Evolutionary conservation across 1,284 basidiomycete species (phyloP), one percentile per base, ranked within the genome.

Genomic region (Puccinia polysora): DNA sequence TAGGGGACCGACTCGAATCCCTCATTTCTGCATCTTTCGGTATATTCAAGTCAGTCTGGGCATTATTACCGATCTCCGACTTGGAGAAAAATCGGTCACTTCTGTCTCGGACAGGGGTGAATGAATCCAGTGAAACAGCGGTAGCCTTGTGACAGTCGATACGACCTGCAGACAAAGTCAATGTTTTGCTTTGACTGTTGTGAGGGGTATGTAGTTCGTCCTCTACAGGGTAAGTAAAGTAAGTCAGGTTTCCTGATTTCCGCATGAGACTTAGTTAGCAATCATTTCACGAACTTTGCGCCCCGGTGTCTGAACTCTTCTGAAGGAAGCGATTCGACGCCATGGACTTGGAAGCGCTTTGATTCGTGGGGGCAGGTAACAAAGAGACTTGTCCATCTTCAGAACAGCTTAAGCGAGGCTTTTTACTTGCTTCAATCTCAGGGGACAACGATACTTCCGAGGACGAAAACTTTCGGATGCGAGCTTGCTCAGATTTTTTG

Each of bases 381-480:
- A 23, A 38, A 23, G 34, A 12, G 20, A 8, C 34, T 32, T 58
- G 56, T 38, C 1, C 8, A 23, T 23, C 40, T 14, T 40, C 56
- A 23, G 56, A 10, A 18, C 28, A 10, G n/a, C 28, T 40, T 23
- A 58, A 58, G 28, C 56, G 56, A 7, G 8, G 56, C 18, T 58
- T 58, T 40, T 58, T 58, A 38, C 34, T 14, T 10, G 56, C 36
- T 34, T 58, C 34, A 23, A 38, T 34, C 18, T 56, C 38, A 23
- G 36, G 28, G 23, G 2, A 18, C 34, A 18, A 38, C 20, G 56
- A 38, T 12, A n/a, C 56, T 38, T 58, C 56, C 34, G 56, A 23
- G n/a, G 20, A 58, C 34, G 59, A 63, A 43, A 63, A 43, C 43
- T 63, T 63, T 20, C 59, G 59, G 25, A 43, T 34, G 28, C 59